A percentile compares a stretch with the other conserved stretches of the same genome.
Evolutionary conservation across 768 basidiomycete species (phyloP).

Genomic region (Rhodotorula diobovata): DNA sequence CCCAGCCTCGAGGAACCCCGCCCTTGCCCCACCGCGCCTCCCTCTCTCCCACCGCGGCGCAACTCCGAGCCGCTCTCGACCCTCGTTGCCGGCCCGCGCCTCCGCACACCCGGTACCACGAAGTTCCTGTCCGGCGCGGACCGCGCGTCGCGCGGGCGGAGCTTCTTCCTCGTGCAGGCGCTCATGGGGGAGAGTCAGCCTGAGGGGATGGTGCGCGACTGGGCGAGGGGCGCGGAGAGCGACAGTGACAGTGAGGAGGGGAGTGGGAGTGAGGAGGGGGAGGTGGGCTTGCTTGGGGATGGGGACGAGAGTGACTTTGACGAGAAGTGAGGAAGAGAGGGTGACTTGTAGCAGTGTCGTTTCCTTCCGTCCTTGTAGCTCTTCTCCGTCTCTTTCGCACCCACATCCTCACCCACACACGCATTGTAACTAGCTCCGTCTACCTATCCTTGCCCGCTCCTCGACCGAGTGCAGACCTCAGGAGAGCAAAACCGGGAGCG

Average conservation of each 20-base stretch:
- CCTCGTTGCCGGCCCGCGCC: background rate
- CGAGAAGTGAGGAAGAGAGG: slow-evolving; percentile 24
- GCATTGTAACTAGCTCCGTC: background rate
- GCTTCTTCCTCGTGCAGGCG: slow-evolving; percentile 33
- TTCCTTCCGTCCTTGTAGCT: background rate
- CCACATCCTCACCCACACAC: fast-evolving
- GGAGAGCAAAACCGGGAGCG: too few species aligned
- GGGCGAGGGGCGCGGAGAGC: slow-evolving; percentile 39
- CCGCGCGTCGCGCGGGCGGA: slow-evolving; percentile 17
- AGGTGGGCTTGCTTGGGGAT: slow-evolving; percentile 19
- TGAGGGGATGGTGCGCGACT: slow-evolving; percentile 37
- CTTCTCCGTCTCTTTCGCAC: background rate
- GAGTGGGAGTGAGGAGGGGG: too few species aligned
- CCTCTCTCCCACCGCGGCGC: background rate
- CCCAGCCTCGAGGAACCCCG: too few species aligned
- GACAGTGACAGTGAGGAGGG: slow-evolving; percentile 41
- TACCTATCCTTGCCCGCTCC: too few species aligned
- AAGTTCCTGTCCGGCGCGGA: slow-evolving; percentile 32
- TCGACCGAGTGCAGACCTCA: too few species aligned
- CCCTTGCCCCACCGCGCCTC: too few species aligned
- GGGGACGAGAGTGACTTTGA: slow-evolving; percentile 8
- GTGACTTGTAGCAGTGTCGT: background rate
- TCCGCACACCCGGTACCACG: background rate
- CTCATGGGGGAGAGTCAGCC: slow-evolving; percentile 34
- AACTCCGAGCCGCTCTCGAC: background rate